Evolutionary conservation across 129 eudicot species (phyloP), one percentile per base, ranked within the genome.

Genomic region (Heracleum sosnowskyi): DNA sequence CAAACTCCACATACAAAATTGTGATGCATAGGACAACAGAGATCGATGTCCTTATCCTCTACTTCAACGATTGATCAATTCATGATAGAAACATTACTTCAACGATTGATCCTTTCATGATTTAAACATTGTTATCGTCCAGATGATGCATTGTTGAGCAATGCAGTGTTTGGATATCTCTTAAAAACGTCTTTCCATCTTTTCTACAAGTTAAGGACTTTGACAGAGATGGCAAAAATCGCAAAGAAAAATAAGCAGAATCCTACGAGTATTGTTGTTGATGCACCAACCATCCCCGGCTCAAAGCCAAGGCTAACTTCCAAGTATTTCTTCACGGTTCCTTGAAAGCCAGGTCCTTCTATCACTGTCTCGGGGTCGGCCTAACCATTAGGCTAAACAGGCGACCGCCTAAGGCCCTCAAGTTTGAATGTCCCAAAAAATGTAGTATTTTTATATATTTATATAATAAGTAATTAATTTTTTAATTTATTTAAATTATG

Each of bases 131-230:
- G 66, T 24, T 57, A 7, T 24, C 24, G 10, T 55, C 64, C 64
- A 17, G 12, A 5, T 57, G 29, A 24, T n/a, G 31, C 28, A 57
- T 24, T 57, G 66, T 57, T 57, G 31, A 20, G 22, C 16, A 16
- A n/a, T n/a, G 55, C 24, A 6, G 15, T 47, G 4, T 47, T 47
- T 47, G 55, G 1, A 47, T 47, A 57, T n/a, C 31, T 71, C 17
- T 7, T 31, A 12, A 24, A 71, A 49, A 53, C 60, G n/a, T 16
- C 20, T 73, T 63, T 11, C 80, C 78, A 93, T 82, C 98, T 88
- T 81, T 78, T 91, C 83, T 93, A 96, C 85, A 91, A 93, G 80
- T 93, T 93, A 70, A 93, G 87, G 45, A 81, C 77, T 84, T 88
- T 86, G 83, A 91, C 84, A 66, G 96, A 93, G 60, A 83, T 55